A percentile compares a stretch with the other conserved stretches of the same genome.
Evolutionary conservation across 108 stramenopile species (phyloP).

Genomic region (Epipyxis sp.): DNA sequence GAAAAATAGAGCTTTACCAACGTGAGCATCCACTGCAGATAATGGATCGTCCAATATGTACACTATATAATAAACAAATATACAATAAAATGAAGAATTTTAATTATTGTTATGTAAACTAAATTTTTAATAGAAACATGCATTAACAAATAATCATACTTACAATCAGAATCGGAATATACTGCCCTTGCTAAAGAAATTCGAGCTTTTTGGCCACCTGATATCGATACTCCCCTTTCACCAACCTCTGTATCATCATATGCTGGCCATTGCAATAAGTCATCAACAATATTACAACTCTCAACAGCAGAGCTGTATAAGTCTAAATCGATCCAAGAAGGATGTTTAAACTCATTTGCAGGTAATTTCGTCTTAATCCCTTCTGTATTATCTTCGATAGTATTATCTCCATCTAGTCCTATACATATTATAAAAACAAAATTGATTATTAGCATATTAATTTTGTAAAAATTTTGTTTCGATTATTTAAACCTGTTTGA

Average conservation of each 20-base stretch:
- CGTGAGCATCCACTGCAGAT: conserved; percentile 80
- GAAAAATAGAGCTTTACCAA: conserved; percentile 39
- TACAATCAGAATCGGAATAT: conserved; percentile 45
- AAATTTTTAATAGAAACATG: too few relatives aligned
- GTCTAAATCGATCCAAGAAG: background rate
- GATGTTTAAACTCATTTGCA: conserved; percentile 13
- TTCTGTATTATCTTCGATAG: too few relatives aligned
- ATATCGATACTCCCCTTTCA: conserved; percentile 59
- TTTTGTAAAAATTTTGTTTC: too few relatives aligned
- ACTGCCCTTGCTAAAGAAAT: conserved; percentile 56
- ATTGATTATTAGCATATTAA: too few relatives aligned
- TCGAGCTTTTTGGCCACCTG: conserved; percentile 65
- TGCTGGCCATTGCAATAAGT: conserved; percentile 30
- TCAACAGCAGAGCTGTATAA: background rate
- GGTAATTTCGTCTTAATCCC: too few relatives aligned
- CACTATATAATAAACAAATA: too few relatives aligned
- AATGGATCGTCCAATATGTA: conserved; percentile 83
- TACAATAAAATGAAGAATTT: too few relatives aligned
- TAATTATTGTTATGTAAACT: too few relatives aligned
- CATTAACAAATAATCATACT: too few relatives aligned
- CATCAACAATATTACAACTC: background rate
- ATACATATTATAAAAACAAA: too few relatives aligned
- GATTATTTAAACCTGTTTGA: too few relatives aligned
- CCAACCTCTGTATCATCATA: conserved; percentile 54
- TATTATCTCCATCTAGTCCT: too few relatives aligned